A percentile compares a stretch with the other conserved stretches of the same genome.
Evolutionary conservation across 1,284 basidiomycete species (phyloP).

Genomic region (Mixia osmundae): DNA sequence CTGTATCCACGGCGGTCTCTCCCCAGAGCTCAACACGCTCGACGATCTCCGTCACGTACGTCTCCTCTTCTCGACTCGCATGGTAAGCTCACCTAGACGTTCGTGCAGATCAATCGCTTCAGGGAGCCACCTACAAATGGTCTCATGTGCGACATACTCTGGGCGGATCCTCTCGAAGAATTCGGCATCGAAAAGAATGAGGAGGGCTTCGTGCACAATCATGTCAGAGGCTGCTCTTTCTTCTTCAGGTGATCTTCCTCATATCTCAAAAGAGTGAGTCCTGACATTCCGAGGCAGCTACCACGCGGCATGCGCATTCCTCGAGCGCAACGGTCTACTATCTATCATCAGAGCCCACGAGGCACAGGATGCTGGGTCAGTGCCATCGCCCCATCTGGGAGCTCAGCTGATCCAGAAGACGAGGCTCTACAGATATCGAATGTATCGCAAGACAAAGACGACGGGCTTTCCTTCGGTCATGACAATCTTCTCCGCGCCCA

Average conservation of each 20-base stretch:
- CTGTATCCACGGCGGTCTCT: constrained; percentile 81
- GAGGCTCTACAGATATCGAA: constrained; percentile 43
- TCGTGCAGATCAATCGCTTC: constrained; percentile 64
- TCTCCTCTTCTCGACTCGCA: constrained; percentile 9
- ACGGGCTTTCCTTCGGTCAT: constrained; percentile 78
- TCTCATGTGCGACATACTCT: constrained; percentile 83
- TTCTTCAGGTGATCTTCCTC: constrained; percentile 82
- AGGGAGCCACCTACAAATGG: constrained; percentile 82
- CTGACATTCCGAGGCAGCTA: no score
- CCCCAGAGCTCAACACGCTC: constrained; percentile 68
- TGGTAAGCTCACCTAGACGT: background rate
- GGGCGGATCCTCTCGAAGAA: constrained; percentile 84
- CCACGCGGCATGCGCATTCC: constrained; percentile 73
- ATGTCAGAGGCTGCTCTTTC: constrained; percentile 82
- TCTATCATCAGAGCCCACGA: constrained; percentile 88
- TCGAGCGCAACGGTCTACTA: constrained; percentile 79
- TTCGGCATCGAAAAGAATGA: constrained; percentile 73
- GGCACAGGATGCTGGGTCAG: constrained; percentile 76
- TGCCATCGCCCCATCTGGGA: constrained; percentile 5
- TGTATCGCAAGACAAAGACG: constrained; percentile 90
- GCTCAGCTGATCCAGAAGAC: background rate
- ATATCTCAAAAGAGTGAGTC: background rate
- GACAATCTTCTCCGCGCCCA: constrained; percentile 89
- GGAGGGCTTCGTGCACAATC: constrained; percentile 73
- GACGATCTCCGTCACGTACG: constrained; percentile 60